Percentiles rank a stretch among this genome's conserved stretches.
Evolutionary conservation across 371 early-diverging fungal genomes (phyloP).

Genomic region (Batkoa obscura): DNA sequence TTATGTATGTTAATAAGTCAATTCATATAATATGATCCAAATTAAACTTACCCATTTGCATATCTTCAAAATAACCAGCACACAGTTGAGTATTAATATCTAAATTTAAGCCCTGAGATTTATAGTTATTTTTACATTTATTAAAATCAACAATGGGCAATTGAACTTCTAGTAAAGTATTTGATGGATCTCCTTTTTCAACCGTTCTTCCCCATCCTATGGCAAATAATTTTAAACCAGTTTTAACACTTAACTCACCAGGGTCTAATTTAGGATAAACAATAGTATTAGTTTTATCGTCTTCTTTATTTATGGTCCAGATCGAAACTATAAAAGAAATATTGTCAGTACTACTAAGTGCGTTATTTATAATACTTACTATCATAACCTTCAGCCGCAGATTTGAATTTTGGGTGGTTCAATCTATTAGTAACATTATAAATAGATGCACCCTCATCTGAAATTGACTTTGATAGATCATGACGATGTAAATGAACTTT

Average conservation of each 20-base stretch:
- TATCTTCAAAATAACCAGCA: conserved; percentile 1
- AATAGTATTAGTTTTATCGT: not conserved
- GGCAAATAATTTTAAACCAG: not conserved
- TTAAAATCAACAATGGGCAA: not conserved
- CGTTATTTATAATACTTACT: not conserved
- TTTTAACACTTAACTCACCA: not conserved
- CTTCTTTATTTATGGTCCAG: not conserved
- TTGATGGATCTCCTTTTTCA: not conserved
- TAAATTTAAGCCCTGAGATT: not conserved
- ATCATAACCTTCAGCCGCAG: not conserved
- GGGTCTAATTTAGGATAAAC: not conserved
- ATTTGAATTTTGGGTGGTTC: not conserved
- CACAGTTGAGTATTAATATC: not conserved
- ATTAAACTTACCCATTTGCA: not conserved
- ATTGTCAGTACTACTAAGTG: not conserved
- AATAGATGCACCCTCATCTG: not conserved
- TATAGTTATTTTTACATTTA: not conserved
- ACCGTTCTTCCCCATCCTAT: conserved; percentile 2
- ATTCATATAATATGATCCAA: not conserved
- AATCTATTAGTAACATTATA: not conserved
- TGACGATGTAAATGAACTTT: not conserved
- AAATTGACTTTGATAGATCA: not conserved
- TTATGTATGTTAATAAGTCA: not conserved
- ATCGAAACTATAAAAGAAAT: not conserved
- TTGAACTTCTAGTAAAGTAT: not conserved